phyloP scores from a whole-genome alignment of 1,139 yeast species.

The Hansenula lynferdii region DNA sequence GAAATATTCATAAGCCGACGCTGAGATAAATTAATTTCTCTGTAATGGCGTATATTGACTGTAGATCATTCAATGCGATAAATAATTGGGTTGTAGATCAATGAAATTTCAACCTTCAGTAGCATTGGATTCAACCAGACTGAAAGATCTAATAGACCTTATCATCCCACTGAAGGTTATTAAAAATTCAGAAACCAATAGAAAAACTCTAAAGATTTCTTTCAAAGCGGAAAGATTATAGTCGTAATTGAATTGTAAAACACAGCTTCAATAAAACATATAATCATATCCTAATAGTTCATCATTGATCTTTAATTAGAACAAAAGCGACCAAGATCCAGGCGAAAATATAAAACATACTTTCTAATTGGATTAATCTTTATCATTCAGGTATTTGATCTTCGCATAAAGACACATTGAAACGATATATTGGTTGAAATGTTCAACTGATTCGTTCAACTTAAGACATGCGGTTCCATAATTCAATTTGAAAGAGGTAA shows the following conservation, averaged over 20 bases:
- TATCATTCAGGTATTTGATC: conserved; percentile 13
- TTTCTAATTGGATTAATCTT: background rate
- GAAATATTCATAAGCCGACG: too few species aligned
- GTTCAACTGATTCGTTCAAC: conserved; percentile 27
- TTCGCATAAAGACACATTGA: conserved; percentile 42
- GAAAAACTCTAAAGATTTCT: background rate
- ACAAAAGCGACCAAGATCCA: too few species aligned
- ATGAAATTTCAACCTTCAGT: too few species aligned
- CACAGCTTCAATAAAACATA: background rate
- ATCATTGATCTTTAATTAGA: too few species aligned
- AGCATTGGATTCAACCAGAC: too few species aligned
- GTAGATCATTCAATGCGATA: too few species aligned
- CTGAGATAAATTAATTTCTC: too few species aligned
- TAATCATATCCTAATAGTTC: background rate
- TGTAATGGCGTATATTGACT: too few species aligned
- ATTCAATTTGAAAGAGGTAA: background rate
- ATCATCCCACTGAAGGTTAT: background rate
- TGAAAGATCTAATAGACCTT: too few species aligned
- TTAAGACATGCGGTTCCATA: conserved; percentile 32
- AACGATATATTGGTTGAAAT: conserved; percentile 22
- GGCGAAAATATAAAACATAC: conserved; percentile 1
- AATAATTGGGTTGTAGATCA: too few species aligned
- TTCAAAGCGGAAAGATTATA: background rate
- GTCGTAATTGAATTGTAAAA: background rate
- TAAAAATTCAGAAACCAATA: background rate